Evolutionary conservation across 805 yeast species (phyloP).

Genomic region (Yarrowia divulgata): DNA sequence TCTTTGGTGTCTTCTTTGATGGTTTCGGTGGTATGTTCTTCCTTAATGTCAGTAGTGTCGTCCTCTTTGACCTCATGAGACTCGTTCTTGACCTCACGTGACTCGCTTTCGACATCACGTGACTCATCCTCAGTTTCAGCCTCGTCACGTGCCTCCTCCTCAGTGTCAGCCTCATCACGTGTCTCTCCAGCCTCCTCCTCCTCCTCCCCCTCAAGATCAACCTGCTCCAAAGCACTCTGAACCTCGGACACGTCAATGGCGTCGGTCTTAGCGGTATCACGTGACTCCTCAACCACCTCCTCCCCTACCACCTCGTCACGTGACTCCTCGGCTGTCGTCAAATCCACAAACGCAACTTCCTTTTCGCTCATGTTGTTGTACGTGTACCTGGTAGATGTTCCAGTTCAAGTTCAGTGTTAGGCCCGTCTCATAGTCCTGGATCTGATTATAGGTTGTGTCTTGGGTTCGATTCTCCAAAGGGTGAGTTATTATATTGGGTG

Average conservation of each 20-base stretch:
- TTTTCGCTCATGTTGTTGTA: conserved; percentile 13
- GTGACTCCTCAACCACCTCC: background rate
- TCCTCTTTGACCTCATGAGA: background rate
- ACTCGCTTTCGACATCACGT: background rate
- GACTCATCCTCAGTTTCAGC: background rate
- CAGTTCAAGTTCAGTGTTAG: background rate
- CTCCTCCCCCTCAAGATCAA: background rate
- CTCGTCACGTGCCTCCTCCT: background rate
- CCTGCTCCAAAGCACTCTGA: conserved; percentile 13
- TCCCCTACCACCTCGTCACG: background rate
- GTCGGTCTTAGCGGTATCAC: background rate
- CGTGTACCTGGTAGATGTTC: background rate
- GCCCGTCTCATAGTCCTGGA: background rate
- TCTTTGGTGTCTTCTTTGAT: background rate
- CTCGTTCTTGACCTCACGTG: background rate
- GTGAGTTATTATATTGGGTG: no score
- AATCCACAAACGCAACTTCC: conserved; percentile 28
- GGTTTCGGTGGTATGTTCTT: background rate
- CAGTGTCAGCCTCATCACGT: background rate
- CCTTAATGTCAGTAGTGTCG: background rate
- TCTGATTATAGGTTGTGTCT: background rate
- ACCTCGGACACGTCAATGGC: conserved; percentile 14
- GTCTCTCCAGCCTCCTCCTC: background rate
- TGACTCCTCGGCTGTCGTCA: conserved; percentile 14
- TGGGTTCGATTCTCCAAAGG: background rate